Percentiles rank a stretch among this genome's conserved stretches.
These are phyloP conservation scores for Botrytis elliptica DNA, from an alignment of 2,329 filamentous ascomycete species.

Conservation along the genomic window DNA sequence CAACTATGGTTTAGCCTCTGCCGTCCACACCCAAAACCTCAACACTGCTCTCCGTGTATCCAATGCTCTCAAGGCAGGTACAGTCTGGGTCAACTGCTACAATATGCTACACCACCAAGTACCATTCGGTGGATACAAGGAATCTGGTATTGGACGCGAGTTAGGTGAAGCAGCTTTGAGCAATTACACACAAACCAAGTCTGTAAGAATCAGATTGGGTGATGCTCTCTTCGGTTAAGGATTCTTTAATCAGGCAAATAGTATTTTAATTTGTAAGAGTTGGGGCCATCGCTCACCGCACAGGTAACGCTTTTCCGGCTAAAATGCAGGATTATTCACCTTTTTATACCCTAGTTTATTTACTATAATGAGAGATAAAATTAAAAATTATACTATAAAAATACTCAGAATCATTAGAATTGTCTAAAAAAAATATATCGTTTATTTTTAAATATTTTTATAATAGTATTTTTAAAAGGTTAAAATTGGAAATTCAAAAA, in stretches of 20 bases:
- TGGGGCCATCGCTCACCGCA: no score
- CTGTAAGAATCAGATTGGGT: slow-evolving; percentile 56
- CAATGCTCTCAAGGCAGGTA: slow-evolving; percentile 60
- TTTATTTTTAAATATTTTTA: no score
- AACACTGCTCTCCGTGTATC: slow-evolving; percentile 67
- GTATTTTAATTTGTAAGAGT: slow-evolving; percentile 1
- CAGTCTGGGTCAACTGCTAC: slow-evolving; percentile 46
- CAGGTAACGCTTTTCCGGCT: no score
- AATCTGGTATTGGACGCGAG: slow-evolving; percentile 76
- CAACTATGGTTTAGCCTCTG: slow-evolving; percentile 67
- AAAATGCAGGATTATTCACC: no score
- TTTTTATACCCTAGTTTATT: no score
- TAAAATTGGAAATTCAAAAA: no score
- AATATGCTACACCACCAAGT: slow-evolving; percentile 70
- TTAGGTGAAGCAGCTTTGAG: slow-evolving; percentile 65
- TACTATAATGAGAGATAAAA: no score
- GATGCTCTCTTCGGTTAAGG: slow-evolving; percentile 43
- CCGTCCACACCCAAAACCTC: slow-evolving; percentile 66
- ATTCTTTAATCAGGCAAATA: not conserved
- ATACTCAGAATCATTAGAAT: no score
- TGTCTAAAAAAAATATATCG: no score
- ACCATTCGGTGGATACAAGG: slow-evolving; percentile 73
- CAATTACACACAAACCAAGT: slow-evolving; percentile 70
- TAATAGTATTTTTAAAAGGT: no score
- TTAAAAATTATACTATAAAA: no score